Evolutionary conservation across 805 yeast species (phyloP).

Genomic region (Saccharomycopsis selenospora): DNA sequence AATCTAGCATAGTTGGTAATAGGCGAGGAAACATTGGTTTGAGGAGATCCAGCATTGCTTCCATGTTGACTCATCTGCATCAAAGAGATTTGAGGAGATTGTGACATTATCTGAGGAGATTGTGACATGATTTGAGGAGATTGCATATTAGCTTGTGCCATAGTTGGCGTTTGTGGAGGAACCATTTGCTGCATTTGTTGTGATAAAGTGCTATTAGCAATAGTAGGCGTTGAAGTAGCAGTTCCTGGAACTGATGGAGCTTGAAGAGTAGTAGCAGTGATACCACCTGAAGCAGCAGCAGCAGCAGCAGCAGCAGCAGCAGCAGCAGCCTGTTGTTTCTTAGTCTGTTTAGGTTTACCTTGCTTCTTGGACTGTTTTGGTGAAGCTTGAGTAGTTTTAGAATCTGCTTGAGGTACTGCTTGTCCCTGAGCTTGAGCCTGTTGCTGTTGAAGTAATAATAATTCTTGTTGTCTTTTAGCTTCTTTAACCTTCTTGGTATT

Average conservation of each 20-base stretch:
- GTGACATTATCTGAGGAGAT: neutral
- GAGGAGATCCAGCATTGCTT: neutral
- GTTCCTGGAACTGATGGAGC: neutral
- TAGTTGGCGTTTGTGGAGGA: neutral
- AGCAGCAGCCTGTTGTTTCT: neutral
- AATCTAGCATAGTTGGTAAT: neutral
- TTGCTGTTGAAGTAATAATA: neutral
- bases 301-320: slow-evolving; percentile 7
- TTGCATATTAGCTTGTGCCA: neutral
- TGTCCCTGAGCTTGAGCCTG: neutral
- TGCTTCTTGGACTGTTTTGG: neutral
- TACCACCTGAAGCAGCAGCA: slow-evolving; percentile 6
- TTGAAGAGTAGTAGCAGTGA: neutral
- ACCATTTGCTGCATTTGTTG: neutral
- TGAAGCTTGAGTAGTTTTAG: neutral
- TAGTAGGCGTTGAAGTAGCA: neutral
- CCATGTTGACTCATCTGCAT: neutral
- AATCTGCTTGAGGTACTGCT: neutral
- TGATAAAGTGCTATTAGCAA: neutral
- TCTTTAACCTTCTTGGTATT: slow-evolving; percentile 15
- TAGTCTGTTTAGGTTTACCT: neutral
- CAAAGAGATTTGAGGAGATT: neutral
- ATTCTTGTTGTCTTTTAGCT: slow-evolving; percentile 3
- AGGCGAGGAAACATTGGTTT: neutral
- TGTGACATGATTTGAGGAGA: neutral